Evolutionary conservation across 2,329 filamentous ascomycete genomes (phyloP), one percentile per base, ranked within the genome.

Genomic region (Pezicula rhizophila): DNA sequence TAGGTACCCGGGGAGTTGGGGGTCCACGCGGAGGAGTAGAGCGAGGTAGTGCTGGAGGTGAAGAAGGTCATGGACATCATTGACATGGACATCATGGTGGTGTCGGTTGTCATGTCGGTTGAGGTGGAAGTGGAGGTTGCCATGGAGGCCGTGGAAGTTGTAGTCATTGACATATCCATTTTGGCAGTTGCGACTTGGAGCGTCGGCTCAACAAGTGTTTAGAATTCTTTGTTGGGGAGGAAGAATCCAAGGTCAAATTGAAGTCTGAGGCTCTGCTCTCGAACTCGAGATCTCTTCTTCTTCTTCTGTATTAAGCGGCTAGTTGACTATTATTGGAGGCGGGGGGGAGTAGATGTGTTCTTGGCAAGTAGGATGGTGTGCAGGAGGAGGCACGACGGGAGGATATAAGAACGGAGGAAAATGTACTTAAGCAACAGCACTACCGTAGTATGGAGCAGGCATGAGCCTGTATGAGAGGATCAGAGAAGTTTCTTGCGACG

Each of bases 11-110:
- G 71, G 33, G 71, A 83, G 25, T 64, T 69, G 5, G 92, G 92
- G 2, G 86, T 85, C 89, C 91, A 97, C 46, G 73, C 66, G 18
- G 69, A 65, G 14, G 87, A 84, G 71, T 76, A 89, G 41, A 89
- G 74, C 3, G 84, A 74, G 1, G 84, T 87, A 48, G 64, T 68
- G 42, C 79, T 79, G 49, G 72, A 70, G 54, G 76, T 80, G 57
- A 83, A 83, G 75, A 93, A 93, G 52, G 70, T 68, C 76, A 79
- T 80, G 41, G 63, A 58, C 78, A 80, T 80, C 45, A 48, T 49
- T 11, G 57, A 53, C 58, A 64, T 66, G 12, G 54, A 46, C 67
- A 69, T 85, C 54, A 65, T n/a, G n/a, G n/a, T 69, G 39, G 78
- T 77, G 42, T 72, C 69, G 52, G 76, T 64, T 17, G 52, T 42